These are phyloP conservation scores for Pholiota adiposa DNA, from an alignment of 1,284 basidiomycete species.

Conservation along the genomic window DNA sequence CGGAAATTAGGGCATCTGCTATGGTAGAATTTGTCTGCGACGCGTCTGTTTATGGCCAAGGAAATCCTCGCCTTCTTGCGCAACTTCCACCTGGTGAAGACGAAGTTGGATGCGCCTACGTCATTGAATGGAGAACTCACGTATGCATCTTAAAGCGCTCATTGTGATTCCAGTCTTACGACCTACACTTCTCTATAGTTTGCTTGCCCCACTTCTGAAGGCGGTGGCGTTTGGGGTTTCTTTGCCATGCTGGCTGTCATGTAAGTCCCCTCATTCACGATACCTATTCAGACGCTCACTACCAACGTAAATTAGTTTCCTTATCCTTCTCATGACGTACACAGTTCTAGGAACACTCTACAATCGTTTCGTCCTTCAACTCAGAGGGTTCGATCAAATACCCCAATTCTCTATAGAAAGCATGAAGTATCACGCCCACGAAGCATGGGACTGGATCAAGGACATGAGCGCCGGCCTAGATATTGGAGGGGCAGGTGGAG, in stretches of 20 bases:
- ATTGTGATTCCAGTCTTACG: slow-evolving; percentile 1
- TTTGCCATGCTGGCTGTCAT: slow-evolving; percentile 55
- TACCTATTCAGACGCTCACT: not conserved
- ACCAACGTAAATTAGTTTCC: slow-evolving; percentile 41
- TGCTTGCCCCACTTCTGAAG: slow-evolving; percentile 67
- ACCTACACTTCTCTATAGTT: slow-evolving; percentile 39
- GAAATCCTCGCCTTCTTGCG: slow-evolving; percentile 60
- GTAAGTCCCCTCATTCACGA: slow-evolving; percentile 38
- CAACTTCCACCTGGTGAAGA: slow-evolving; percentile 65
- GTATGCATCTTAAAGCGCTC: slow-evolving; percentile 43
- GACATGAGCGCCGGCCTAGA: slow-evolving; percentile 35
- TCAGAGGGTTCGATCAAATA: slow-evolving; percentile 67
- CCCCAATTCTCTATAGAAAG: slow-evolving; percentile 62
- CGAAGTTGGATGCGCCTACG: slow-evolving; percentile 65
- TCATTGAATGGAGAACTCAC: slow-evolving; percentile 75
- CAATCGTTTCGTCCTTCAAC: slow-evolving; percentile 68
- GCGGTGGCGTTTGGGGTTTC: slow-evolving; percentile 52
- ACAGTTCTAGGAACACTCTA: slow-evolving; percentile 66
- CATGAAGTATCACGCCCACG: slow-evolving; percentile 48
- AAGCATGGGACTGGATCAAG: slow-evolving; percentile 45
- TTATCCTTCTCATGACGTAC: slow-evolving; percentile 59
- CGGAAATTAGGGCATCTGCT: slow-evolving; percentile 55
- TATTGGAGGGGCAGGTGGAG: slow-evolving; percentile 22
- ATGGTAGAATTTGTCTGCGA: slow-evolving; percentile 76
- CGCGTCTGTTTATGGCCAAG: slow-evolving; percentile 44